A percentile compares a stretch with the other conserved stretches of the same genome.
phyloP scores from a whole-genome alignment of 2,329 filamentous ascomycete genomes.

The Gnomoniopsis smithogilvyi region DNA sequence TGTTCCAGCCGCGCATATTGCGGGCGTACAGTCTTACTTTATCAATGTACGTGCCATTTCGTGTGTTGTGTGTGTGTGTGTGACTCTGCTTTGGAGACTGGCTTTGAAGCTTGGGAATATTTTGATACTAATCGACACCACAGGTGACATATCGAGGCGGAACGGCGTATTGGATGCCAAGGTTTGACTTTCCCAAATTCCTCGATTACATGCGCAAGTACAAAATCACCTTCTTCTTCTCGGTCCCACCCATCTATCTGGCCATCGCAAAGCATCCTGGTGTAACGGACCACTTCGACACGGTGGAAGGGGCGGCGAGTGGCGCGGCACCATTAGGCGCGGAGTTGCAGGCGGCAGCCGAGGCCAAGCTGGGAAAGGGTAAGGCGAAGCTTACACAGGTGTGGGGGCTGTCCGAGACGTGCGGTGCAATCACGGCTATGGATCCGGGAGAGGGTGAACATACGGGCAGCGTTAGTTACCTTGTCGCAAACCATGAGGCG shows the following conservation, averaged over 20 bases:
- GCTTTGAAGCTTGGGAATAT: too few species aligned
- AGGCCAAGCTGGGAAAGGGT: constrained; percentile 42
- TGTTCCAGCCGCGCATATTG: constrained; percentile 44
- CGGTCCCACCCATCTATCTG: constrained; percentile 59
- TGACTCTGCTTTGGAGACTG: too few species aligned
- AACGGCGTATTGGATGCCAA: constrained; percentile 59
- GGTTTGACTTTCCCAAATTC: constrained; percentile 55
- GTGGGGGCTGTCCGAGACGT: constrained; percentile 58
- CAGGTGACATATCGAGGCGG: constrained; percentile 36
- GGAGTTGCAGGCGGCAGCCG: constrained; percentile 49
- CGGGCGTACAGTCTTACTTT: constrained; percentile 42
- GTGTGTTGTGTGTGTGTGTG: too few species aligned
- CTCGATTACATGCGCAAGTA: constrained; percentile 48
- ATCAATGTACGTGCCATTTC: constrained; percentile 26
- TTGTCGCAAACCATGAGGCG: constrained; percentile 35
- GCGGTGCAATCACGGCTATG: constrained; percentile 43
- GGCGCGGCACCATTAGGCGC: constrained; percentile 56
- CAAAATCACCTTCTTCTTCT: constrained; percentile 52
- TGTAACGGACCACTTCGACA: constrained; percentile 54
- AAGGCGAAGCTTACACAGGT: constrained; percentile 45
- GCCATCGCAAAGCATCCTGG: constrained; percentile 54
- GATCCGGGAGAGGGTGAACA: constrained; percentile 37
- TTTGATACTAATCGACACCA: too few species aligned
- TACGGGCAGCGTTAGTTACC: constrained; percentile 42
- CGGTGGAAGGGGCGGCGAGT: constrained; percentile 42